phyloP scores from a whole-genome alignment of 148 eudicot species.

The Amaranthus cruentus region DNA sequence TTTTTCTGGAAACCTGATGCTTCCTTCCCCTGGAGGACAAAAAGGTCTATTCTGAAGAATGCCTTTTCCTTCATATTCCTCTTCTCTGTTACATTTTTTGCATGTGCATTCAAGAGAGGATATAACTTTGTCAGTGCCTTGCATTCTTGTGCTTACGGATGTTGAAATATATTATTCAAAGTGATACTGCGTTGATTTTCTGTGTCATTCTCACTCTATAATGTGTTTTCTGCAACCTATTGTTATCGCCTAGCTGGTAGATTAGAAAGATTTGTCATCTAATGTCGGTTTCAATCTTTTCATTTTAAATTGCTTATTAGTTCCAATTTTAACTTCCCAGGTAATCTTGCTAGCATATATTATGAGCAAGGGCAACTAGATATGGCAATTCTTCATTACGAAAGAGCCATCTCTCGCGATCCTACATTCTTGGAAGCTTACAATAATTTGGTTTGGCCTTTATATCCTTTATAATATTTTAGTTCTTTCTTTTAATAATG shows the following conservation, averaged over 20 bases:
- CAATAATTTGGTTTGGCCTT: conserved; percentile 68
- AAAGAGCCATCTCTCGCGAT: conserved; percentile 77
- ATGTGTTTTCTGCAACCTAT: conserved; percentile 3
- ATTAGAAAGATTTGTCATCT: neutral
- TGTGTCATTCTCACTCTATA: neutral
- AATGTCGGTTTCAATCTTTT: neutral
- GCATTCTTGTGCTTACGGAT: neutral
- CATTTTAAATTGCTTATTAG: neutral
- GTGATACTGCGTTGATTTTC: neutral
- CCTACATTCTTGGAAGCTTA: conserved; percentile 86
- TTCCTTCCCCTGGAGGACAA: neutral
- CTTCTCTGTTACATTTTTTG: neutral
- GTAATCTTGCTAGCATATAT: conserved; percentile 73
- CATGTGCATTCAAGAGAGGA: neutral
- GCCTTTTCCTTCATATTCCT: neutral
- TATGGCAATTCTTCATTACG: conserved; percentile 74
- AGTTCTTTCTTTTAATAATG: neutral
- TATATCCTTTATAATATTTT: neutral
- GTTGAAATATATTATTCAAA: neutral
- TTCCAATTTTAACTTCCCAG: conserved; percentile 33
- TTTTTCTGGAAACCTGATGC: neutral
- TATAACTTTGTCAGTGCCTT: neutral
- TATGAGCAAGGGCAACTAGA: conserved; percentile 92
- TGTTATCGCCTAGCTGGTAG: neutral
- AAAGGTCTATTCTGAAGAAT: neutral